Evolutionary conservation across 139 green algal genomes (phyloP), one percentile per base, ranked within the genome.

Genomic region (Micractinium sp.): DNA sequence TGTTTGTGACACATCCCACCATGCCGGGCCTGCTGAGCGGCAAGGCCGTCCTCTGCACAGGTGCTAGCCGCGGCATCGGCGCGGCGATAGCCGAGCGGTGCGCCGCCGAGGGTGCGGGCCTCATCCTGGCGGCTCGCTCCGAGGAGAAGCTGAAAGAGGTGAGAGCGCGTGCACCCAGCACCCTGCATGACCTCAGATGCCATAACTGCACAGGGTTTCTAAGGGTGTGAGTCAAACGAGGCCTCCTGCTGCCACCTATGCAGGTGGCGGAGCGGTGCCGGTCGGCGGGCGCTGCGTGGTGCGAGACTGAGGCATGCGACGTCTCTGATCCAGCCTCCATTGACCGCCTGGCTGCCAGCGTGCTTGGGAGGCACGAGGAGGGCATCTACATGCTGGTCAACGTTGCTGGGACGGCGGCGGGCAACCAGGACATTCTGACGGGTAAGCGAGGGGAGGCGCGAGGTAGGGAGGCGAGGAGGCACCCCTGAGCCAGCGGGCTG

Each of bases 371-470:
- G 31, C n/a, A 81, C 60, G 15, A 22, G 5, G 74, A 14, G 3
- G 74, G 77, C 25, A 81, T 94, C 7, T 87, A 94, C 63, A 91
- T 94, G 31, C 82, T 95, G 47, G 90, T 94, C 20, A 94, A 94
- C 84, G 91, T 35, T n/a, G 39, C 77, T 14, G 77, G 77, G 15
- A 60, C 47, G 7, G 77, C 12, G 4, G 38, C 39, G 5, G 77
- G n/a, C 39, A 63, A 82, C 25, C 77, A 82, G 27, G 77, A 82
- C 77, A 82, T 82, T 41, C 77, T 82, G 25, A 82, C 77, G 33
- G 77, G 77, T 63, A 38, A 13, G 77, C 13, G 47, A 56, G 7
- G 47, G 47, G 47, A 56, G 9, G 9, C 19, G 18, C 16, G 36
- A 1, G 74, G 33, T 29, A 29, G 33, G 20, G 67, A 56, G 47